Conservation (phyloP, 371 early-diverging fungal species). For the Globomyces sp. region DNA sequence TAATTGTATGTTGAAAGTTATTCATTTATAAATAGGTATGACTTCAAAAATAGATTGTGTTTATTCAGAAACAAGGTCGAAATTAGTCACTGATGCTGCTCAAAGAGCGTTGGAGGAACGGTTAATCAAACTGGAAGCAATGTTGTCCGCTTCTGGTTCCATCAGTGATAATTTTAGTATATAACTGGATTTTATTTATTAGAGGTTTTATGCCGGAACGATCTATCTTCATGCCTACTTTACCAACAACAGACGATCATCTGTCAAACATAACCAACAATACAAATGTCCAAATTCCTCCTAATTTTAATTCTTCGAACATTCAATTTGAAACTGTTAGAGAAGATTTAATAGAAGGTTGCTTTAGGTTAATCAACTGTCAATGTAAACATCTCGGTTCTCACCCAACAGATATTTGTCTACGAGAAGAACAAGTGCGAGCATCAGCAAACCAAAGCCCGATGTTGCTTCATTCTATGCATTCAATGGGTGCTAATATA, state of each 20-base stretch:
- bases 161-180: not conserved
- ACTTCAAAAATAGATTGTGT: slow-evolving; percentile 11
- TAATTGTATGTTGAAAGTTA: not conserved
- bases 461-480: slow-evolving; percentile 1
- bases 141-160: not conserved
- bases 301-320: not conserved
- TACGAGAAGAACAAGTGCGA: slow-evolving; percentile 5
- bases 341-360: slow-evolving; percentile 8
- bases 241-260: too few species aligned
- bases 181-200: not conserved
- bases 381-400: not conserved
- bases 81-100: not conserved
- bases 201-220: slow-evolving; percentile 10
- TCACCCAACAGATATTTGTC: not conserved
- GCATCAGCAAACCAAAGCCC: not conserved
- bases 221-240: slow-evolving; percentile 3
- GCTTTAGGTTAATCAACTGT: not conserved
- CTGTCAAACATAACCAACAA: not conserved
- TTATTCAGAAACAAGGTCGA: slow-evolving; percentile 14
- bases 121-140: slow-evolving; percentile 14
- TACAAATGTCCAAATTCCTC: not conserved
- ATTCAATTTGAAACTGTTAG: slow-evolving; percentile 4
- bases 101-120: slow-evolving; percentile 15
- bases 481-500: slow-evolving; percentile 7
- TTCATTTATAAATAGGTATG: not conserved